Percentiles rank a stretch among this genome's conserved stretches.
These are phyloP conservation scores for Auriscalpium microsporum DNA, from an alignment of 768 basidiomycete genomes.

Conservation along the genomic window DNA sequence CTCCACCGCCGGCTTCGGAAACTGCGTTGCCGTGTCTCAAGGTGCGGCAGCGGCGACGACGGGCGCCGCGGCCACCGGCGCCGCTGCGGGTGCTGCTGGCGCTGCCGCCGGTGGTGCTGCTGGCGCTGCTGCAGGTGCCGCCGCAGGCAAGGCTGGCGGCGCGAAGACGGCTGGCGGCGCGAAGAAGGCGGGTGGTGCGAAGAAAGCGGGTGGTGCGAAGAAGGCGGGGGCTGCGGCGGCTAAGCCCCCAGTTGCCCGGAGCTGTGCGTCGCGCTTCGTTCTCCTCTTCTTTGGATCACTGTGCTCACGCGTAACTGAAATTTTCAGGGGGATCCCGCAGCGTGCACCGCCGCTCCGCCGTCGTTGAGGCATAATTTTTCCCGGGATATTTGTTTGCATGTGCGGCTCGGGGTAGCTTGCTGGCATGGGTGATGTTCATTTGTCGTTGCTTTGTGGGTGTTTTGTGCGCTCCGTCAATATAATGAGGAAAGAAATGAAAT, in stretches of 20 bases:
- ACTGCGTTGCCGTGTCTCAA: slow-evolving; percentile 41
- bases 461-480: too few species aligned
- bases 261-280: background rate
- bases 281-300: too few species aligned
- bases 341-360: too few species aligned
- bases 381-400: too few species aligned
- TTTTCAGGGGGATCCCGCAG: too few species aligned
- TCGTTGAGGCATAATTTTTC: too few species aligned
- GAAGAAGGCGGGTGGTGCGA: background rate
- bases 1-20: slow-evolving; percentile 44
- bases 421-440: too few species aligned
- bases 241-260: background rate
- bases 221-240: background rate
- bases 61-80: background rate
- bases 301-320: too few species aligned
- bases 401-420: too few species aligned
- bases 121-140: background rate
- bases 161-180: background rate
- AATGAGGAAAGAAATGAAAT: too few species aligned
- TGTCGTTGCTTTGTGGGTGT: too few species aligned
- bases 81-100: background rate
- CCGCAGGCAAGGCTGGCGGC: background rate
- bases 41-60: background rate
- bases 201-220: background rate
- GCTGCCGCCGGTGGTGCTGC: background rate